These are phyloP conservation scores for Candida xiaguanensis DNA, from an alignment of 805 yeast species.

Conservation along the genomic window DNA sequence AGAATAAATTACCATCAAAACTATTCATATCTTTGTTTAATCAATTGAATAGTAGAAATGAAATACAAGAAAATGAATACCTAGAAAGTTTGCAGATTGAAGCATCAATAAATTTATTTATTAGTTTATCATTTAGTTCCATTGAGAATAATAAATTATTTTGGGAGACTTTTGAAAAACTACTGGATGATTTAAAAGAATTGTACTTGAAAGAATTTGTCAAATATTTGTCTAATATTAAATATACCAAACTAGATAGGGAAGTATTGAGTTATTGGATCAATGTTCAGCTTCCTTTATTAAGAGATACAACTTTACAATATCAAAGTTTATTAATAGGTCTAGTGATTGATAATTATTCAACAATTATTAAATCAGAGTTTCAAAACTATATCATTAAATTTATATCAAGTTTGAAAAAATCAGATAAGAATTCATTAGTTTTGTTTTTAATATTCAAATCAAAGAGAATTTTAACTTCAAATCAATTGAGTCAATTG, in stretches of 20 bases:
- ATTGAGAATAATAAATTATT: conserved; percentile 17
- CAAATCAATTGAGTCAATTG: conserved; percentile 7
- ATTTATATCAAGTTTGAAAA: conserved; percentile 10
- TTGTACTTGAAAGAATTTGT: conserved; percentile 10
- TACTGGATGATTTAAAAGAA: conserved; percentile 10
- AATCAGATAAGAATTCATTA: conserved; percentile 8
- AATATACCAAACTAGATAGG: not conserved
- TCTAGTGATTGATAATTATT: not conserved
- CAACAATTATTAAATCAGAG: not conserved
- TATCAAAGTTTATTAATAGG: not conserved
- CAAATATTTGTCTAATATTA: not conserved
- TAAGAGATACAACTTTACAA: not conserved
- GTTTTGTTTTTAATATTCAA: conserved; percentile 14
- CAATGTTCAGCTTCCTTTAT: not conserved
- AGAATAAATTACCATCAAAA: conserved; percentile 18
- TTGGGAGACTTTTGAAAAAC: conserved; percentile 17
- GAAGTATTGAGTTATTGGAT: conserved; percentile 1
- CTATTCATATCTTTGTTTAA: conserved; percentile 24
- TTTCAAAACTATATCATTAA: conserved; percentile 10
- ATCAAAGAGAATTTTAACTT: conserved; percentile 8
- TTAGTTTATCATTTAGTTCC: conserved; percentile 18
- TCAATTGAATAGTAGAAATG: conserved; percentile 20
- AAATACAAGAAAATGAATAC: conserved; percentile 2
- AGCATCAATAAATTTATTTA: conserved; percentile 15
- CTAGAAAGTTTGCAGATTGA: conserved; percentile 9